phyloP scores from a whole-genome alignment of 352 stramenopile genomes.

The Thraustochytrium striatum region DNA sequence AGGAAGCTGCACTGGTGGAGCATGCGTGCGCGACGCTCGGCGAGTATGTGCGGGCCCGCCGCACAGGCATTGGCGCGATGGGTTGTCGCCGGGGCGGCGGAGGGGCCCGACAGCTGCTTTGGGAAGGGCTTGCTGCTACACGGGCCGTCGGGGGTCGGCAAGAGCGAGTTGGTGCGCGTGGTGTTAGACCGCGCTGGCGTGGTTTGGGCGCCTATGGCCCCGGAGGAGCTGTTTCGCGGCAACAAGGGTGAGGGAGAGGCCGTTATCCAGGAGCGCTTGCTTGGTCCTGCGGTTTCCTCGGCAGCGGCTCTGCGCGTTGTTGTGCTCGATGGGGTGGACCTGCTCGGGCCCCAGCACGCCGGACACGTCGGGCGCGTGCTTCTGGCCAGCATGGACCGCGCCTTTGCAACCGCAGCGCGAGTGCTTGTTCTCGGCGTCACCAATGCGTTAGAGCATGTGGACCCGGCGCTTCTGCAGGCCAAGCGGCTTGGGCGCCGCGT shows the following conservation, averaged over 20 bases:
- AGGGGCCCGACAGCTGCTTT: background rate
- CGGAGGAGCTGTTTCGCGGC: background rate
- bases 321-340: background rate
- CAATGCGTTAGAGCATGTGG: background rate
- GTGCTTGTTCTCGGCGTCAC: background rate
- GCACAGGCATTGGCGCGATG: background rate
- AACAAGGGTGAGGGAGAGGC: conserved; percentile 33
- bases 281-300: background rate
- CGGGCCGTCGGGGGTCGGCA: conserved; percentile 15
- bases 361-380: background rate
- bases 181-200: background rate
- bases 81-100: background rate
- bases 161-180: background rate
- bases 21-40: background rate
- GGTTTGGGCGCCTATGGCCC: background rate
- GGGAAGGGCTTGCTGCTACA: conserved; percentile 4
- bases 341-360: background rate
- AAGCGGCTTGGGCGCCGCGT: background rate
- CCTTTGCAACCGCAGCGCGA: background rate
- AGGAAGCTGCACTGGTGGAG: background rate
- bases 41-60: background rate
- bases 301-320: background rate
- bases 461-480: background rate
- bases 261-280: background rate
- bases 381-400: background rate